Conservation (phyloP, 768 basidiomycete species). For the Psilocybe sp. region DNA sequence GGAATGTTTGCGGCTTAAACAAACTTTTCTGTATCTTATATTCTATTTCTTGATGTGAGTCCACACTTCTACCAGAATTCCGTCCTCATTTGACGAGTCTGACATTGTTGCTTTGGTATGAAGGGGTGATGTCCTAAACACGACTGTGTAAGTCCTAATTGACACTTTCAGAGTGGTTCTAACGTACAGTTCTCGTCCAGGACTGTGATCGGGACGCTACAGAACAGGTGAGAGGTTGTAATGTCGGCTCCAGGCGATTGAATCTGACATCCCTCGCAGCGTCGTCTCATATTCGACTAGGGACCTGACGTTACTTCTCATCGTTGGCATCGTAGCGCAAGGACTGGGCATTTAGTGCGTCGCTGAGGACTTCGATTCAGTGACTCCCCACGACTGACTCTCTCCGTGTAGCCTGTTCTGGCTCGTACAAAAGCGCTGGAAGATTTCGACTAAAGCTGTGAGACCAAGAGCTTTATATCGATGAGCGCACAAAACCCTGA, state of each 20-base stretch:
- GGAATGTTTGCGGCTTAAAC: constrained; percentile 66
- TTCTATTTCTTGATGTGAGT: constrained; percentile 76
- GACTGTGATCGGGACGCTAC: constrained; percentile 68
- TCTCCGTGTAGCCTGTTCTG: constrained; percentile 71
- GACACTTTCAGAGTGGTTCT: neutral
- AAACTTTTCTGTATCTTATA: constrained; percentile 70
- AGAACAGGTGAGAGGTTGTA: constrained; percentile 51
- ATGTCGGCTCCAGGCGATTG: neutral
- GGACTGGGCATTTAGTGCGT: constrained; percentile 71
- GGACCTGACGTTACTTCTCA: constrained; percentile 63
- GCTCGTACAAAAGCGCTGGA: constrained; percentile 64
- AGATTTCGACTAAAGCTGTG: constrained; percentile 63
- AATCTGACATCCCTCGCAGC: constrained; percentile 27
- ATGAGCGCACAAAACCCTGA: neutral
- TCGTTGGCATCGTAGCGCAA: constrained; percentile 65
- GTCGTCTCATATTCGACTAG: constrained; percentile 71
- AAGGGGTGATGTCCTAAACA: constrained; percentile 76
- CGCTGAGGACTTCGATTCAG: constrained; percentile 17
- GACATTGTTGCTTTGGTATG: neutral
- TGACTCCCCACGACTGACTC: no score
- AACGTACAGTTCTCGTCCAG: constrained; percentile 26
- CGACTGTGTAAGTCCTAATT: constrained; percentile 54
- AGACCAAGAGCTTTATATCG: constrained; percentile 7
- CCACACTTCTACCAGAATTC: neutral
- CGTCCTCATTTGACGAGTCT: neutral